A percentile compares a stretch with the other conserved stretches of the same genome.
These are phyloP conservation scores for Croton setiger DNA, from an alignment of 441 rosid species.

Conservation along the genomic window DNA sequence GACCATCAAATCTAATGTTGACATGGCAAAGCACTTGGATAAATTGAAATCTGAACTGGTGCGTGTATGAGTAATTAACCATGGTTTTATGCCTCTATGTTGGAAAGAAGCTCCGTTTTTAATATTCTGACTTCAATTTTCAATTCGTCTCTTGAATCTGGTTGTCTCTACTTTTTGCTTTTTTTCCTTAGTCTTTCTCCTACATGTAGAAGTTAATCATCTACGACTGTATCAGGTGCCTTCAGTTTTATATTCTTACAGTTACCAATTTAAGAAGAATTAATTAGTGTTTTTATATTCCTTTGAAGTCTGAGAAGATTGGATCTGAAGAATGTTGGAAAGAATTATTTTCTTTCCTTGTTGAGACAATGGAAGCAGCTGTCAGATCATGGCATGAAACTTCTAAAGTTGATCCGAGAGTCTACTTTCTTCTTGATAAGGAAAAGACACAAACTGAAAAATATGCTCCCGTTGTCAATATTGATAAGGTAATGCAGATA, in stretches of 20 bases:
- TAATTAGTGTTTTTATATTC: conserved; percentile 21
- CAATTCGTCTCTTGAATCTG: not conserved
- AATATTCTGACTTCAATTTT: not conserved
- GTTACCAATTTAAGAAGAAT: not conserved
- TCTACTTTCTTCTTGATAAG: conserved; percentile 69
- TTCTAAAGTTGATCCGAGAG: conserved; percentile 76
- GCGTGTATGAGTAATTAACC: conserved; percentile 22
- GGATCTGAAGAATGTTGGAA: conserved; percentile 56
- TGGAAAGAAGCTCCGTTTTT: no score
- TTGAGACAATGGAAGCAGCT: conserved; percentile 77
- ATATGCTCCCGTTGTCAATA: conserved; percentile 80
- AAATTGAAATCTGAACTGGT: conserved; percentile 76
- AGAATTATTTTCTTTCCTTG: conserved; percentile 60
- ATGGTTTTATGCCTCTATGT: not conserved
- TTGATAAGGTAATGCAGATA: conserved; percentile 96
- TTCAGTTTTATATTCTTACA: conserved; percentile 5
- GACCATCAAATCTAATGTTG: conserved; percentile 68
- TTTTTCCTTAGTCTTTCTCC: not conserved
- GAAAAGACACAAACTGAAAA: conserved; percentile 77
- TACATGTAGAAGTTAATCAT: conserved; percentile 4
- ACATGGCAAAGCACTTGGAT: conserved; percentile 74
- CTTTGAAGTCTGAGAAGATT: conserved; percentile 57
- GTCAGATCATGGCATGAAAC: conserved; percentile 83
- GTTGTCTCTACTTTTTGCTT: not conserved
- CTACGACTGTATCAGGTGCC: not conserved